A percentile compares a stretch with the other conserved stretches of the same genome.
These are phyloP conservation scores for Symmetrospora coprosmae DNA, from an alignment of 768 basidiomycete genomes.

Conservation along the genomic window DNA sequence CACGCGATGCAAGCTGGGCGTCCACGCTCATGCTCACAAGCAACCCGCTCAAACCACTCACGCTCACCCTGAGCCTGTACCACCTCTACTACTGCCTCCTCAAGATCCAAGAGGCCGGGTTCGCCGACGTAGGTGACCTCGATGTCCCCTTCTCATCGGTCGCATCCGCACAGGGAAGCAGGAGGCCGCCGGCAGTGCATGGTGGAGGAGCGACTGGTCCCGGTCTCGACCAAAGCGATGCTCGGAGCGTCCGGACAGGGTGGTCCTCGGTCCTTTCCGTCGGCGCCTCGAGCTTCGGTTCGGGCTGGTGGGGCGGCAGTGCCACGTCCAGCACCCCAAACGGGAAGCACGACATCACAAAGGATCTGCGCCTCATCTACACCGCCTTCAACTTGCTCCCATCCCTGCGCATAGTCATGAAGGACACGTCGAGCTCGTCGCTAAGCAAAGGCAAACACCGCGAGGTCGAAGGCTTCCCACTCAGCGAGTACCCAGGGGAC, in stretches of 20 bases:
- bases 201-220: constrained; percentile 29
- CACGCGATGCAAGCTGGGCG: neutral
- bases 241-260: constrained; percentile 29
- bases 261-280: constrained; percentile 42
- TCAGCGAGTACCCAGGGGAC: constrained; percentile 50
- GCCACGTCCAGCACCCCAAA: constrained; percentile 33
- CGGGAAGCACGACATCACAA: constrained; percentile 38
- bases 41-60: constrained; percentile 41
- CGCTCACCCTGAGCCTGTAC: constrained; percentile 59
- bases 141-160: constrained; percentile 63
- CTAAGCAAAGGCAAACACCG: constrained; percentile 17
- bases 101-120: constrained; percentile 65
- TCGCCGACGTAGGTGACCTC: constrained; percentile 57
- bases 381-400: constrained; percentile 83
- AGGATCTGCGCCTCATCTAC: constrained; percentile 70
- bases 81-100: constrained; percentile 79
- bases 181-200: constrained; percentile 57
- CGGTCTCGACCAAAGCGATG: constrained; percentile 2
- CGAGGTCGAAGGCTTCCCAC: constrained; percentile 49
- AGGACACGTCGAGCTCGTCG: constrained; percentile 35
- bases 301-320: neutral
- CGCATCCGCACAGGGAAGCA: constrained; percentile 51
- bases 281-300: neutral
- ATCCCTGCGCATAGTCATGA: constrained; percentile 47
- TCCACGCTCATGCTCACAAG: neutral